Evolutionary conservation across 139 green algal species (phyloP), one percentile per base, ranked within the genome.

Genomic region (Tetradesmus obliquus): DNA sequence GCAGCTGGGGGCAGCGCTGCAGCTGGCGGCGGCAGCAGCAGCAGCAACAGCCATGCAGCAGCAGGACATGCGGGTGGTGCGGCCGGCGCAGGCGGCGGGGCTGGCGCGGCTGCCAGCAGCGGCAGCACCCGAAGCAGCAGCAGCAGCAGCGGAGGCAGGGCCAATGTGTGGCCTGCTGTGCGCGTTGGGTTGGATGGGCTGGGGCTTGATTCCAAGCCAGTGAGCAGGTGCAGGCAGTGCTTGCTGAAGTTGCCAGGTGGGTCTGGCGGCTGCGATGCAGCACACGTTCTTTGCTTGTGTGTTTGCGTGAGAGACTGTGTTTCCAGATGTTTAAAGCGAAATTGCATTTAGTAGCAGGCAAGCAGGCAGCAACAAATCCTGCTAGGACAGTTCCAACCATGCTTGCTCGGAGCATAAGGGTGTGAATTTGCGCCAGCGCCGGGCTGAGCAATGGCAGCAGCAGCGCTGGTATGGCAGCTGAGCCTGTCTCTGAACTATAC

Each of bases 131-230:
- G 54, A 74, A 5, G 66, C 66, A 8, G 93, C 92, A 3, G 86
- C 92, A 54, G 86, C 32, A 81, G 15, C 45, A 53, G 62, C 45
- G 13, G 24, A 3, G 86, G 71, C 8, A 72, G 86, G 51, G 71
- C 57, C 4, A 69, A 92, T 87, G 72, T 90, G 15, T 98, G 96
- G 96, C 95, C 95, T 3, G 82, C 90, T 57, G 94, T 97, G 54
- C 88, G 94, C 17, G 93, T 91, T 12, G 95, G 89, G 2, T 93
- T 98, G 76, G 94, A 97, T 45, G 96, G 95, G 2, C 83, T 98
- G 72, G 91, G 95, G 0, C 57, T 98, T 22, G n/a, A 83, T 2
- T 55, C 82, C 2, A 94, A 94, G 13, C 90, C 90, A 15, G 93
- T 98, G 2, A 92, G 86, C 2, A 88, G 93, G n/a, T 96, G 94